phyloP scores from a whole-genome alignment of 352 stramenopile genomes.

The Phytophthora lateralis region DNA sequence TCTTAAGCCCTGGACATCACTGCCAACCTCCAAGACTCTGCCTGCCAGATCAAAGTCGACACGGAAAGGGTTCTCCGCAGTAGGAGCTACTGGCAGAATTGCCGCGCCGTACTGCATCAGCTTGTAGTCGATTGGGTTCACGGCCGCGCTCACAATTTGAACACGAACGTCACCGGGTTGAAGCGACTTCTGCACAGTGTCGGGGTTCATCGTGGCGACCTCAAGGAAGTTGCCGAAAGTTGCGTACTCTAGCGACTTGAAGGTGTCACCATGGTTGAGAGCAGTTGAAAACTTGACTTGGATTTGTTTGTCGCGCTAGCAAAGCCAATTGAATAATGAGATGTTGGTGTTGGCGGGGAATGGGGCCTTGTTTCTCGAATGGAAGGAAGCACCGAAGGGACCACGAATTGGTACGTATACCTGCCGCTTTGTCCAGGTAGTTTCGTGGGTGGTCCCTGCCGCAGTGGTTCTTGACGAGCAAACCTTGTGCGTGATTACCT shows the following conservation, averaged over 20 bases:
- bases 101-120: constrained; percentile 16
- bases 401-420: neutral
- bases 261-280: constrained; percentile 19
- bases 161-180: constrained; percentile 25
- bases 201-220: constrained; percentile 31
- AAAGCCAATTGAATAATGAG: too few relatives aligned
- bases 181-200: constrained; percentile 15
- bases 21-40: constrained; percentile 13
- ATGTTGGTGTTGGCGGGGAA: too few relatives aligned
- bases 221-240: constrained; percentile 18
- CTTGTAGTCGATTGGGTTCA: constrained; percentile 46
- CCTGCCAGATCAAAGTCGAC: too few relatives aligned
- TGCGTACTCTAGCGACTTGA: constrained; percentile 30
- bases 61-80: constrained; percentile 17
- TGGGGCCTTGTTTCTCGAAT: too few relatives aligned
- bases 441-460: neutral
- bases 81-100: constrained; percentile 13
- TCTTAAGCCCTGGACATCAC: constrained; percentile 23
- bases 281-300: too few relatives aligned
- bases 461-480: too few relatives aligned
- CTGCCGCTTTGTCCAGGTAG: too few relatives aligned
- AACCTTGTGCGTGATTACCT: too few relatives aligned
- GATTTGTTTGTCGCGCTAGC: too few relatives aligned
- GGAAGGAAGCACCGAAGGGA: too few relatives aligned
- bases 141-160: constrained; percentile 30